phyloP scores from a whole-genome alignment of 805 yeast genomes.

The Yamadazyma olivae region DNA sequence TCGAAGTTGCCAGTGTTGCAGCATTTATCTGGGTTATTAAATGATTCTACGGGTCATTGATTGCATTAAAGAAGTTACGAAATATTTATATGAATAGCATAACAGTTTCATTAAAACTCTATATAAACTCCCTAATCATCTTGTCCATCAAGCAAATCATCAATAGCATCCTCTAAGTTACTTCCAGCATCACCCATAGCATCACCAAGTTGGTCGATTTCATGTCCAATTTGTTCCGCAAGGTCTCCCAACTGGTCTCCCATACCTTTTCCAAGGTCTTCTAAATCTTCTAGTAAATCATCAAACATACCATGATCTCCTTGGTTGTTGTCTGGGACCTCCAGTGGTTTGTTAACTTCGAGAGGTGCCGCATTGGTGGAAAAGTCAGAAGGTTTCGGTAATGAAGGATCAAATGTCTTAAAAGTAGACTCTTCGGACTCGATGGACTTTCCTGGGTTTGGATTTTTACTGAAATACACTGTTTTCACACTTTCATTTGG shows the following conservation, averaged over 20 bases:
- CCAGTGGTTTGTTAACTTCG: neutral
- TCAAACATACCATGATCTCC: neutral
- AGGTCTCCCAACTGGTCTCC: no score
- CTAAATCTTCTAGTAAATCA: neutral
- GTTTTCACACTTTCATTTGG: conserved; percentile 13
- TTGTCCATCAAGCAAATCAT: conserved; percentile 1
- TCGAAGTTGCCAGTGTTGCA: conserved; percentile 10
- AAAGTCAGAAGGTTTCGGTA: conserved; percentile 13
- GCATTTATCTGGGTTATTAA: conserved; percentile 8
- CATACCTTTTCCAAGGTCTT: neutral
- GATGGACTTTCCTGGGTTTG: conserved; percentile 22
- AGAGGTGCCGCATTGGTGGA: neutral
- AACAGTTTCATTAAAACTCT: no score
- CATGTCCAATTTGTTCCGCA: no score
- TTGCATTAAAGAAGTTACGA: no score
- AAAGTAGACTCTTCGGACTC: conserved; percentile 19
- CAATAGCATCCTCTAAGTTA: neutral
- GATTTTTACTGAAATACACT: conserved; percentile 18
- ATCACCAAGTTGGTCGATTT: conserved; percentile 1
- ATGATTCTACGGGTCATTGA: conserved; percentile 1
- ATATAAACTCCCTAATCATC: conserved; percentile 1
- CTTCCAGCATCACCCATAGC: neutral
- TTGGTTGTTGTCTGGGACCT: neutral
- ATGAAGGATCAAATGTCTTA: conserved; percentile 5
- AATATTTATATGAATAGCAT: no score